Evolutionary conservation across 345 rosid genomes (phyloP), one percentile per base, ranked within the genome.

Genomic region (Cochlearia excelsa): DNA sequence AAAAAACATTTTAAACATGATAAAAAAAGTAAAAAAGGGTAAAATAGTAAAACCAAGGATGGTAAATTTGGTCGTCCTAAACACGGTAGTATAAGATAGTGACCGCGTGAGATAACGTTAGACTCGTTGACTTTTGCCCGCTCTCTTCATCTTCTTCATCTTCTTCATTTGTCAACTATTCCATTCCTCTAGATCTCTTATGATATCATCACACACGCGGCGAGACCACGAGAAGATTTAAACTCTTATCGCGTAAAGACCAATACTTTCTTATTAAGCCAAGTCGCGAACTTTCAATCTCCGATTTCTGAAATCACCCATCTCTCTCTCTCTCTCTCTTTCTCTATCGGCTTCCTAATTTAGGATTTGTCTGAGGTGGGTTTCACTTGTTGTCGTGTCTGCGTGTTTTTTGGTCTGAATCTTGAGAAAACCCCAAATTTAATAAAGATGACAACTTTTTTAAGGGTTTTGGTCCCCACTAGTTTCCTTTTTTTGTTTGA

Each of bases 101-200:
- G 65, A 51, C 23, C 23, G 23, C 56, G 61, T 51, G 60, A 58
- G 54, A 50, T 30, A 41, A 50, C 54, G 63, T 4, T 55, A 44
- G 67, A 65, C 66, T 29, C 70, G 59, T 71, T 65, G 75, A 71
- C 75, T 71, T 71, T 65, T 37, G 35, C 35, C 35, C 7, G 2
- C 37, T 55, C 52, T 44, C 5, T 35, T 55, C 28, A 7, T 37
- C 35, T 33, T 33, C 35, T 33, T 33, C 35, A 2, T 33, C 35
- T 33, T 33, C 35, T 2, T 33, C 35, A 5, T 33, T 37, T 46
- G 7, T 50, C 41, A 44, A 9, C 35, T 57, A 48, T 48, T 28
- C 35, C 46, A 46, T 59, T 71, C 59, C 67, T 53, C 58, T 70
- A 44, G 57, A 57, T 64, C 65, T 16, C 65, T 11, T 55, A 51